These are phyloP conservation scores for Logfia minima DNA, from an alignment of 129 eudicot genomes.

Conservation along the genomic window DNA sequence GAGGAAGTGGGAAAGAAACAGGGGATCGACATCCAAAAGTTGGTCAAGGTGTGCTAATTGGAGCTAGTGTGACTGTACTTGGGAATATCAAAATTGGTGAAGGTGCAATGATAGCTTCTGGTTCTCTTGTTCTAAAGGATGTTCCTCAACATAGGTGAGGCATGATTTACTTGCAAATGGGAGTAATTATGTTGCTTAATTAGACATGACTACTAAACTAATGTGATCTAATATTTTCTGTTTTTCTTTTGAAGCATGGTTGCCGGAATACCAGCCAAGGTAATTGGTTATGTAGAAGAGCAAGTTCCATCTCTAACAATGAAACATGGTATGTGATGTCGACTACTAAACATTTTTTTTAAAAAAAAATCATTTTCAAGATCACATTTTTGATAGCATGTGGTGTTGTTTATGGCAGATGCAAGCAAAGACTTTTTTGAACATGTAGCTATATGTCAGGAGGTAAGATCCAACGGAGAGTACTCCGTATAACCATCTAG, in stretches of 20 bases:
- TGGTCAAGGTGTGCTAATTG: conserved; percentile 71
- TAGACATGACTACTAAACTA: neutral
- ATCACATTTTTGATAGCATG: neutral
- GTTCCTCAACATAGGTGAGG: conserved; percentile 73
- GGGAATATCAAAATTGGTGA: conserved; percentile 70
- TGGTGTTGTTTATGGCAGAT: conserved; percentile 39
- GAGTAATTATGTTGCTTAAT: neutral
- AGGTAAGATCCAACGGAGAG: conserved; percentile 44
- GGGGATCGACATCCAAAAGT: conserved; percentile 80
- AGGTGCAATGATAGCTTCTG: conserved; percentile 77
- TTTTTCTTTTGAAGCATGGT: conserved; percentile 48
- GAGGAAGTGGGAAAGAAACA: conserved; percentile 71
- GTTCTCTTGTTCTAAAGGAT: conserved; percentile 66
- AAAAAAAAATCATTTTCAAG: neutral
- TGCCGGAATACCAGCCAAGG: conserved; percentile 74
- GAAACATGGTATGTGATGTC: conserved; percentile 60
- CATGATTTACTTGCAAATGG: neutral
- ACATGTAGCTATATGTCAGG: conserved; percentile 40
- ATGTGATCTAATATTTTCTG: neutral
- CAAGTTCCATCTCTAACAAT: conserved; percentile 73
- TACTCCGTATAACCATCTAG: conserved; percentile 16
- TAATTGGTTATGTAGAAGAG: conserved; percentile 63
- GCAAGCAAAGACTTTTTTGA: conserved; percentile 63
- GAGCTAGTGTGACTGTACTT: conserved; percentile 66
- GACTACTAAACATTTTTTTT: neutral